A percentile compares a stretch with the other conserved stretches of the same genome.
phyloP scores from a whole-genome alignment of 768 basidiomycete species.

The Steccherinum ochraceum region DNA sequence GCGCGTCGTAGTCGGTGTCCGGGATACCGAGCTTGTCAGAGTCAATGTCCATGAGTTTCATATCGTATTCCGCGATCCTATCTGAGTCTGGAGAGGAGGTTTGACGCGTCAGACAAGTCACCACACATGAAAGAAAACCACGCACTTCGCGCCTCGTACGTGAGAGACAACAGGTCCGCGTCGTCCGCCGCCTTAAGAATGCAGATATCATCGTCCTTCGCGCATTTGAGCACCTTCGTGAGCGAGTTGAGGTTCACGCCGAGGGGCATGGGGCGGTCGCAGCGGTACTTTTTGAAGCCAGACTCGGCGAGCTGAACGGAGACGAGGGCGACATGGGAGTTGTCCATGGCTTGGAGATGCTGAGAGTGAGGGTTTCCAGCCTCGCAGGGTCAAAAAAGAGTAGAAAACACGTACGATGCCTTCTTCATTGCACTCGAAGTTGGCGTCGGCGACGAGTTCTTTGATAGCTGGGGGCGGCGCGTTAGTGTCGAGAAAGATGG shows the following conservation, averaged over 20 bases:
- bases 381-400: not conserved
- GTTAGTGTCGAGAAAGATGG: not conserved
- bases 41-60: conserved; percentile 99
- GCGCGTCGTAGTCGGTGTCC: conserved; percentile 95
- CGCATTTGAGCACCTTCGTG: conserved; percentile 95
- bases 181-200: conserved; percentile 90
- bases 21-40: conserved; percentile 92
- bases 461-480: conserved; percentile 67
- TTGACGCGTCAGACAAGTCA: not conserved
- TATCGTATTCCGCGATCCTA: conserved; percentile 94
- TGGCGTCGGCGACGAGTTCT: conserved; percentile 95
- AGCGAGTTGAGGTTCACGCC: conserved; percentile 84
- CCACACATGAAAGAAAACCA: conserved; percentile 12
- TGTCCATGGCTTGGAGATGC: conserved; percentile 98
- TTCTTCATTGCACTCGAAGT: conserved; percentile 95
- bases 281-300: conserved; percentile 85
- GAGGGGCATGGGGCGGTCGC: conserved; percentile 90
- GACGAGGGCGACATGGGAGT: conserved; percentile 98
- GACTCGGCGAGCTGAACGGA: conserved; percentile 72
- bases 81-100: conserved; percentile 59
- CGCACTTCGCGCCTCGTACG: conserved; percentile 87
- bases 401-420: conserved; percentile 58
- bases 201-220: conserved; percentile 91
- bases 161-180: conserved; percentile 79
- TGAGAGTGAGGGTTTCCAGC: conserved; percentile 21